Base-by-base conservation (phyloP, 495 filamentous ascomycete species). In the Penicillium macrosclerotiorum region DNA sequence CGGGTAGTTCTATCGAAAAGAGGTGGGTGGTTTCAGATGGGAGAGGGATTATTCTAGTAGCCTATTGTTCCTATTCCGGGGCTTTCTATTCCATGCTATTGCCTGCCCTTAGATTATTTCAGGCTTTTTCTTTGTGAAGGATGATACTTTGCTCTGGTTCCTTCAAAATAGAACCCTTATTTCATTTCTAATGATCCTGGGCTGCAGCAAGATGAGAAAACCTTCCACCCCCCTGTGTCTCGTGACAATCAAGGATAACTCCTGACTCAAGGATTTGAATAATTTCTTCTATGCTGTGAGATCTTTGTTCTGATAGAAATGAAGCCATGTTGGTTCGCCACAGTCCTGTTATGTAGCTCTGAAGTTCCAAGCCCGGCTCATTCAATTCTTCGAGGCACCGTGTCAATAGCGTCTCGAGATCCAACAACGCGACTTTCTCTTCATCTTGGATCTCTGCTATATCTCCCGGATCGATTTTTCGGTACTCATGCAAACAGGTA, bases 391-490 rank as follows among this genome's bases (percentile, higher is more conserved):
- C 35, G 37, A 30, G 5, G 35, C 29, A 41, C 37, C 42, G 17
- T 26, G 19, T 22, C 45, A 49, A 36, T 14, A 49, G 37, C 3
- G 8, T 26, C 37, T 41, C 37, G 20, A 49, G 45, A 22, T 49
- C 37, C 36, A 41, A 32, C 34, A 42, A 41, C 20, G 29, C 19
- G 1, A 36, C 2, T 19, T 29, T 14, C 9, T 49, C 37, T 40
- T 49, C 38, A 33, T 49, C 47, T 31, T 49, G 46, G 25, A 49
- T 49, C 22, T 42, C 46, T 29, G 37, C 31, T 14, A 49, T 42
- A 18, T 49, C 46, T 25, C 42, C 37, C 24, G 37, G 27, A 1
- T 37, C 37, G 13, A 49, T 37, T 9, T 42, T 36, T 30, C 37
- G 30, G 12, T 42, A 37, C 27, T 27, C 38, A 42, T 36, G 38